Conservation (phyloP, 2,329 filamentous ascomycete species). For the Fusarium redolens region DNA sequence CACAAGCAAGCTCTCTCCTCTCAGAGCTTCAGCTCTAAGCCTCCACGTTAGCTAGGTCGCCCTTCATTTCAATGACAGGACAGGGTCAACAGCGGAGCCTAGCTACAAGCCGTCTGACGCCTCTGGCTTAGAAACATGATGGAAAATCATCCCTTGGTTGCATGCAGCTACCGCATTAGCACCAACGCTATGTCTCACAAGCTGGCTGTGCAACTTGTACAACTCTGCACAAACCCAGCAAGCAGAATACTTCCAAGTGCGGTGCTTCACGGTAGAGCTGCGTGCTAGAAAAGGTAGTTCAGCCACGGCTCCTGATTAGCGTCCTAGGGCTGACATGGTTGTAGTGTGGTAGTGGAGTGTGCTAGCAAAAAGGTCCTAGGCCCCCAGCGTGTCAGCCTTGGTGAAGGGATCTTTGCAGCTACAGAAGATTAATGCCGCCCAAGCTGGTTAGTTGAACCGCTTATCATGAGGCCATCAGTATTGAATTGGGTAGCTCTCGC, state of each 20-base stretch:
- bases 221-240: constrained; percentile 13
- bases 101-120: constrained; percentile 29
- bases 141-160: neutral
- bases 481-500: constrained; percentile 8
- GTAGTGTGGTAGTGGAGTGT: constrained; percentile 25
- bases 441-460: constrained; percentile 23
- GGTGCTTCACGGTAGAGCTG: neutral
- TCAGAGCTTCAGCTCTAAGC: constrained; percentile 23
- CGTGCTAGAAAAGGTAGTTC: constrained; percentile 1
- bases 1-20: constrained; percentile 3
- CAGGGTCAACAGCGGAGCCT: constrained; percentile 37
- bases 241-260: neutral
- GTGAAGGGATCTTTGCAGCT: constrained; percentile 6
- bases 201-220: constrained; percentile 36
- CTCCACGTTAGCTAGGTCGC: constrained; percentile 16
- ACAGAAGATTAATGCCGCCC: constrained; percentile 29
- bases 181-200: constrained; percentile 8
- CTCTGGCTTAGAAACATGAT: constrained; percentile 1
- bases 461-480: constrained; percentile 3
- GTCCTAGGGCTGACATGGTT: constrained; percentile 44
- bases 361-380: neutral
- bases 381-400: constrained; percentile 29
- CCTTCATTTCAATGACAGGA: constrained; percentile 41
- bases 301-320: constrained; percentile 27
- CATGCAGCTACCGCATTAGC: constrained; percentile 9